phyloP scores from a whole-genome alignment of 148 eudicot species.

The Rhododendron ovatum region DNA sequence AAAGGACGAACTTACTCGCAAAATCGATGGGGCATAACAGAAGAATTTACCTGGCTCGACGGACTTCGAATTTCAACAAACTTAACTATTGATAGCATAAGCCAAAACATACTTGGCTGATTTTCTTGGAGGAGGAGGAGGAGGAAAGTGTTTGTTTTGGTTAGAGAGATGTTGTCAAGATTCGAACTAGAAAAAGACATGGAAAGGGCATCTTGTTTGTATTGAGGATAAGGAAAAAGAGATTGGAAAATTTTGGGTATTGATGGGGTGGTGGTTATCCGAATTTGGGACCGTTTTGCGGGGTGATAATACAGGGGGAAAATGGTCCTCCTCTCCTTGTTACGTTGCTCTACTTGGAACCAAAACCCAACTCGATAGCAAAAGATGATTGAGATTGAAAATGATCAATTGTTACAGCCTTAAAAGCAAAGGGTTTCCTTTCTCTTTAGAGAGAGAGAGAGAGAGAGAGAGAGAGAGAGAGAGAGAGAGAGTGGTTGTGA shows the following conservation, averaged over 20 bases:
- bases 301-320: background rate
- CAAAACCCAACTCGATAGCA: background rate
- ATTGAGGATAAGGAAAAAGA: background rate
- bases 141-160: background rate
- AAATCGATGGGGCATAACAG: background rate
- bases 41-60: background rate
- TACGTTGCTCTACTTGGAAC: slow-evolving; percentile 10
- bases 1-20: background rate
- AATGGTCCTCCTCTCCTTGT: slow-evolving; percentile 10
- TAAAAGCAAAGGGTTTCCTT: background rate
- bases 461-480: background rate
- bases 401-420: background rate
- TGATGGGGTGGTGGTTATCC: background rate
- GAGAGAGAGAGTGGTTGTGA: background rate
- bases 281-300: slow-evolving; percentile 5
- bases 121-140: background rate
- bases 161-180: background rate
- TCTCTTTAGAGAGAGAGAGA: background rate
- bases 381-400: slow-evolving; percentile 4
- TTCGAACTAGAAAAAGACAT: slow-evolving; percentile 10
- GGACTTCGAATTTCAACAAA: background rate
- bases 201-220: slow-evolving; percentile 12
- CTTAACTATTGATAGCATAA: background rate
- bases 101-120: background rate
- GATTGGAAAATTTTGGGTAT: background rate